phyloP scores from a whole-genome alignment of 2,329 filamentous ascomycete genomes.

The Fusarium nurragi region DNA sequence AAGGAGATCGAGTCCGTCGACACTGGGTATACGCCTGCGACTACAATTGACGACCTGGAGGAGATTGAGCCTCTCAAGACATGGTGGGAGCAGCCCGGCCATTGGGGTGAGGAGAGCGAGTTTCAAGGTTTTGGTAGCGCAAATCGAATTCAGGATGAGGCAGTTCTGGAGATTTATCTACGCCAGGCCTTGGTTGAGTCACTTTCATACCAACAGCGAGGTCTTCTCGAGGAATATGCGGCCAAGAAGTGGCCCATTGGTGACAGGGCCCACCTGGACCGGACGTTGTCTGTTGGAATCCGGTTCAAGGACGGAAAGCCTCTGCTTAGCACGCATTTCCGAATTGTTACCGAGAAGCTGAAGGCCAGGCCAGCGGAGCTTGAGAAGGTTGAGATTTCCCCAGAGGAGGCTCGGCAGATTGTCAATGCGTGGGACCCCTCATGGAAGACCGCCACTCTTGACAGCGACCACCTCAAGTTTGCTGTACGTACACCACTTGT shows the following conservation, averaged over 20 bases:
- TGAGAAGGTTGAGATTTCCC: constrained; percentile 40
- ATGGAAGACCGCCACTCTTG: constrained; percentile 68
- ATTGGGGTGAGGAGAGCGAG: constrained; percentile 60
- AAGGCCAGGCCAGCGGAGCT: constrained; percentile 43
- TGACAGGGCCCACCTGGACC: constrained; percentile 48
- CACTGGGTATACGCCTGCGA: constrained; percentile 59
- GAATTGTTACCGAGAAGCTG: constrained; percentile 49
- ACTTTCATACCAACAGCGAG: constrained; percentile 53
- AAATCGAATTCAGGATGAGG: constrained; percentile 54
- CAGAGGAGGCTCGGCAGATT: constrained; percentile 55
- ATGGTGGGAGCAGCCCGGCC: constrained; percentile 65
- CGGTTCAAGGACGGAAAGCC: constrained; percentile 54
- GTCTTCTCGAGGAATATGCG: constrained; percentile 45
- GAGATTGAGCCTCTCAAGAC: constrained; percentile 57
- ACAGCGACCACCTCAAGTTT: constrained; percentile 72
- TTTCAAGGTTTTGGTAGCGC: constrained; percentile 56
- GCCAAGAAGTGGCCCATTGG: constrained; percentile 49
- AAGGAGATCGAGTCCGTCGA: constrained; percentile 45
- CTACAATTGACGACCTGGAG: constrained; percentile 56
- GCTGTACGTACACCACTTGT: constrained; percentile 64
- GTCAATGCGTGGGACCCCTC: constrained; percentile 59
- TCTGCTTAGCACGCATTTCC: constrained; percentile 52
- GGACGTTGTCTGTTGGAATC: constrained; percentile 51
- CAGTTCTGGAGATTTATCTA: constrained; percentile 59
- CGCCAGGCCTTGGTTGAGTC: constrained; percentile 64